phyloP scores from a whole-genome alignment of 1,284 basidiomycete species.

The Sutorius eximius region DNA sequence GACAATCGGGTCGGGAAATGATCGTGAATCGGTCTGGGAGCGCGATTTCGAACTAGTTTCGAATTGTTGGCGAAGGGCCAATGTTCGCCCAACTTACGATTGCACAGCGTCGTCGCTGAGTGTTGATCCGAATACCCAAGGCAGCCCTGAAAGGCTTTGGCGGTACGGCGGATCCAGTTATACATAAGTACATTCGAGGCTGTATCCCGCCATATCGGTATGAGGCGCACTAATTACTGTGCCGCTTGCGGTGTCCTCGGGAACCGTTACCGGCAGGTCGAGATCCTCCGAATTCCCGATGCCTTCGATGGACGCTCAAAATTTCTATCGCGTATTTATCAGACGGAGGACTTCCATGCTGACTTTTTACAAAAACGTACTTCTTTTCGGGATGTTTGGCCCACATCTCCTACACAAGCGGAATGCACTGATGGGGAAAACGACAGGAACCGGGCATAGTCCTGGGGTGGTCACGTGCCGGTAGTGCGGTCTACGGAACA shows the following conservation, averaged over 20 bases:
- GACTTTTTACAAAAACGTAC: neutral
- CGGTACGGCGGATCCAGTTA: slow-evolving; percentile 19
- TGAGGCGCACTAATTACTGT: neutral
- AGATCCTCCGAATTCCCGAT: slow-evolving; percentile 19
- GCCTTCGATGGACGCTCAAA: slow-evolving; percentile 23
- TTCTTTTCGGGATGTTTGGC: slow-evolving; percentile 12
- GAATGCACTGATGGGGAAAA: neutral
- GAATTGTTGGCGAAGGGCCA: neutral
- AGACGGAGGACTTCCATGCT: slow-evolving; percentile 17
- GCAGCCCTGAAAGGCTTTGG: slow-evolving; percentile 17
- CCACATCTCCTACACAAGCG: neutral
- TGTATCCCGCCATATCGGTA: slow-evolving; percentile 11
- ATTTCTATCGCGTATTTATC: slow-evolving; percentile 23
- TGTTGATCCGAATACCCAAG: slow-evolving; percentile 16
- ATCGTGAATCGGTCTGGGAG: neutral
- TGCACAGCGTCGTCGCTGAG: neutral
- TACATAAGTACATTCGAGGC: slow-evolving; percentile 4
- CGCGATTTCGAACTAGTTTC: slow-evolving; percentile 1
- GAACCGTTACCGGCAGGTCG: slow-evolving; percentile 6
- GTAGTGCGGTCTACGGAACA: neutral
- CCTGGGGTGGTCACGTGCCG: neutral
- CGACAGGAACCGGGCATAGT: neutral
- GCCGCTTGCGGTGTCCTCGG: slow-evolving; percentile 22
- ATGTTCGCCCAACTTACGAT: neutral
- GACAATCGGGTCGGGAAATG: slow-evolving; percentile 6